phyloP scores from a whole-genome alignment of 1,284 basidiomycete genomes.

The Xanthoconium separans region DNA sequence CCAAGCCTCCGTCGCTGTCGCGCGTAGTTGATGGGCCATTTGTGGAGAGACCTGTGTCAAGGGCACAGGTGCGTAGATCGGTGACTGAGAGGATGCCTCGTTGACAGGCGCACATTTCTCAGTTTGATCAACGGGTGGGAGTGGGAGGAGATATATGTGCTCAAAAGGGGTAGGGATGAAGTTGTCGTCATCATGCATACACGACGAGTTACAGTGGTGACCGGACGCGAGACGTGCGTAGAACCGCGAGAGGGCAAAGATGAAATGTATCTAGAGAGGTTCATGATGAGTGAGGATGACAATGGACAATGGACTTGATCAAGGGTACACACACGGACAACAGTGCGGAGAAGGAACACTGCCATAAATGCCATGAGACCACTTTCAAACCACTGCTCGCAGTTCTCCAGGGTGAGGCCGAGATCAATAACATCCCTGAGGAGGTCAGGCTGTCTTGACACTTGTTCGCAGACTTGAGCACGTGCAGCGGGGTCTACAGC shows the following conservation, averaged over 20 bases:
- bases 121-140: slow-evolving; percentile 3
- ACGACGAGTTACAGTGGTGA: slow-evolving; percentile 18
- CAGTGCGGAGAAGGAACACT: slow-evolving; percentile 58
- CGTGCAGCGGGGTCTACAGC: slow-evolving; percentile 57
- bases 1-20: slow-evolving; percentile 67
- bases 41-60: slow-evolving; percentile 50
- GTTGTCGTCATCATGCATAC: slow-evolving; percentile 4
- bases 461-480: slow-evolving; percentile 65
- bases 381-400: slow-evolving; percentile 72
- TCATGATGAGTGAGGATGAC: not conserved
- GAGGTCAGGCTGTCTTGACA: slow-evolving; percentile 70
- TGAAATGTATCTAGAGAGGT: slow-evolving; percentile 60
- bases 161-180: slow-evolving; percentile 40
- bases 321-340: slow-evolving; percentile 53
- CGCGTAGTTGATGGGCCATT: slow-evolving; percentile 44
- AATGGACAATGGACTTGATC: not conserved
- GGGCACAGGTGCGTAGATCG: slow-evolving; percentile 67
- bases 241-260: slow-evolving; percentile 64
- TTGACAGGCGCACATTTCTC: slow-evolving; percentile 13
- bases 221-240: slow-evolving; percentile 52
- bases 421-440: slow-evolving; percentile 68
- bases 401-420: slow-evolving; percentile 73
- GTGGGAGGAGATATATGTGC: slow-evolving; percentile 58
- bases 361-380: slow-evolving; percentile 57
- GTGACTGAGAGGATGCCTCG: slow-evolving; percentile 25